phyloP scores from a whole-genome alignment of 2,329 filamentous ascomycete genomes.

The Calonectria pseudoturangicola region DNA sequence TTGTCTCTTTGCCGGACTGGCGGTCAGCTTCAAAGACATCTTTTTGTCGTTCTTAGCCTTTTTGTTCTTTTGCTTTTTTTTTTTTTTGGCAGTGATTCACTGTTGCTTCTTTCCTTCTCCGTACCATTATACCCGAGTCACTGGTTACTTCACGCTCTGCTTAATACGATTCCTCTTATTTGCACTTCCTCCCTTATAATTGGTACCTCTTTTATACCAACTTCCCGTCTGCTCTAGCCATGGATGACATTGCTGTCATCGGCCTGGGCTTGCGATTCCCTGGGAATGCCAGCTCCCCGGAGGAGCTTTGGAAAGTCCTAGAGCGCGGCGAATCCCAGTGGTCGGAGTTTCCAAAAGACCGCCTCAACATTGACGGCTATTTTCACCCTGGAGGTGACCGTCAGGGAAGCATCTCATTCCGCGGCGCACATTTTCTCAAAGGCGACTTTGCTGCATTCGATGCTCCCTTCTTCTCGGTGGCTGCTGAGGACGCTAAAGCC shows the following conservation, averaged over 20 bases:
- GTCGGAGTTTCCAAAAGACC: conserved; percentile 68
- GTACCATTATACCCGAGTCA: neutral
- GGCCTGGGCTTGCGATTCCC: conserved; percentile 72
- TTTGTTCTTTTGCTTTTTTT: neutral
- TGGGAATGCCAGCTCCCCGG: conserved; percentile 66
- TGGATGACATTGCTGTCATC: conserved; percentile 71
- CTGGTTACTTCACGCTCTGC: neutral
- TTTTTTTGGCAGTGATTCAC: conserved; percentile 8
- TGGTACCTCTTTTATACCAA: neutral
- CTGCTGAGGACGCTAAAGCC: conserved; percentile 69
- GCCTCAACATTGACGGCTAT: conserved; percentile 72
- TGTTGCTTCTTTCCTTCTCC: neutral
- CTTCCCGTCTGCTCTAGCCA: conserved; percentile 26
- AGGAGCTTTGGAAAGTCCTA: conserved; percentile 70
- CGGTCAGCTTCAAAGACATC: neutral
- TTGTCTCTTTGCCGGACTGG: neutral
- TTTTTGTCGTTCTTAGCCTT: neutral
- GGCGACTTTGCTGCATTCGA: conserved; percentile 69
- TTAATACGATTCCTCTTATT: neutral
- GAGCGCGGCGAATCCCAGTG: conserved; percentile 66
- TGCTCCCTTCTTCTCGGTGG: conserved; percentile 67
- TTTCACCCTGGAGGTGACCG: conserved; percentile 71
- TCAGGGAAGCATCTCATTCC: conserved; percentile 69
- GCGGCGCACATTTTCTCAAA: conserved; percentile 71
- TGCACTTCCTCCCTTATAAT: too few relatives aligned